phyloP scores from a whole-genome alignment of 345 rosid genomes.

The Atalantia buxifolia region DNA sequence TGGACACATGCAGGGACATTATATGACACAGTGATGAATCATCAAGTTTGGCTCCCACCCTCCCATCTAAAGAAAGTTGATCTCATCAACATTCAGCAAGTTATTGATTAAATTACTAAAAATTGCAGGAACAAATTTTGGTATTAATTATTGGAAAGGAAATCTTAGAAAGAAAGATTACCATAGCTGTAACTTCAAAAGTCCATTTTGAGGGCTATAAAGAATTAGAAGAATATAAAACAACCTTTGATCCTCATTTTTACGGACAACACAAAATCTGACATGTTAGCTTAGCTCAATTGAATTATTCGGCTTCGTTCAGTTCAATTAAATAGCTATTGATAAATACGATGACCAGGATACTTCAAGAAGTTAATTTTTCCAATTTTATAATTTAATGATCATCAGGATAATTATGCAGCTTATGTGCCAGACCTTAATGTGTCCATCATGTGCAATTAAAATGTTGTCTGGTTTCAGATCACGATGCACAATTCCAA shows the following conservation, averaged over 20 bases:
- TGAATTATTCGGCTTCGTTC: neutral
- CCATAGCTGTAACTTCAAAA: neutral
- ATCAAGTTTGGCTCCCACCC: neutral
- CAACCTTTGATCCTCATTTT: neutral
- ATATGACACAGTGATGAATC: neutral
- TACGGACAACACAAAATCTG: neutral
- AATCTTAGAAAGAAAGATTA: neutral
- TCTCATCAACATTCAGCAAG: neutral
- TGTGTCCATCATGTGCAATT: conserved; percentile 82
- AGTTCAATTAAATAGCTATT: neutral
- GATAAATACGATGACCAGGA: neutral
- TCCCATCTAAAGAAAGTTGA: neutral
- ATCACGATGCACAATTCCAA: conserved; percentile 79
- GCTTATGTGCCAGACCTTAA: conserved; percentile 57
- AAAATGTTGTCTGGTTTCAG: conserved; percentile 80
- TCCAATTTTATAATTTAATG: neutral
- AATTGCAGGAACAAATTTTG: neutral
- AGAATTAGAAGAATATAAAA: neutral
- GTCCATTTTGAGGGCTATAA: neutral
- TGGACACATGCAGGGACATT: neutral
- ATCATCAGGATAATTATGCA: neutral
- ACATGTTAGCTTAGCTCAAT: neutral
- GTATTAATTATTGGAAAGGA: neutral
- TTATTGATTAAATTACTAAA: neutral
- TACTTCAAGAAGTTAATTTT: neutral